Base-by-base conservation (phyloP, 306 rosid genomes). In the Dryas alaskensis region DNA sequence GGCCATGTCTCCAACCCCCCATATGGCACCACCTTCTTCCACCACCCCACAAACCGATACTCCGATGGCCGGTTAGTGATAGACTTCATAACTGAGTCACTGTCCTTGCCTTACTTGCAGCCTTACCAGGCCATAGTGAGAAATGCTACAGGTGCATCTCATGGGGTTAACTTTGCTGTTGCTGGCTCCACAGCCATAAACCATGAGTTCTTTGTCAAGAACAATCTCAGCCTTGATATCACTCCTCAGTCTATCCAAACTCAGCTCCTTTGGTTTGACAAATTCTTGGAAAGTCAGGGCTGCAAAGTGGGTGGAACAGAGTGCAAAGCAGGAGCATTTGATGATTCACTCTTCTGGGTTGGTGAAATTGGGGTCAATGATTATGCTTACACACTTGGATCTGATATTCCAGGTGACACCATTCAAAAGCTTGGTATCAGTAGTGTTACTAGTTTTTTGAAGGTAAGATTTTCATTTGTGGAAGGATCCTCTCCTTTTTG, bases 351-450 rank as follows among this genome's bases (percentile, higher is more conserved):
- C 0, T 87, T 94, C 62, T 94, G 99, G 99, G 87, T 94, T 62
- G 99, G 99, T 51, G 99, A 94, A 74, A 94, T 94, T 75, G 99
- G 99, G 31, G 97, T 89, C 82, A 94, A 94, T 82, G 99, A 93
- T 16, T 94, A 92, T 73, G 99, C 99, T 68, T 94, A 94, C 70
- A 78, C 72, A 12, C n/a, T 92, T 73, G 97, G 97, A 81, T 94
- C 97, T 70, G 0, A 83, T 0, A 52, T 94, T 50, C 37, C 92
- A 2, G 55, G 9, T 17, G 93, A 87, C 8, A 83, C 86, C 43
- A 83, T 92, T 43, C 81, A 84, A 62, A 84, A 80, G 86, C 89
- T 94, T 4, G 86, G 88, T 1, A 74, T 88, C 42, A 49, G 60
- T 43, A 84, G 87, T 9, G 72, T 86, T 73, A 75, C 96, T 4